These are phyloP conservation scores for Aspergillus sp. DNA, from an alignment of 2,329 filamentous ascomycete species.

Conservation along the genomic window DNA sequence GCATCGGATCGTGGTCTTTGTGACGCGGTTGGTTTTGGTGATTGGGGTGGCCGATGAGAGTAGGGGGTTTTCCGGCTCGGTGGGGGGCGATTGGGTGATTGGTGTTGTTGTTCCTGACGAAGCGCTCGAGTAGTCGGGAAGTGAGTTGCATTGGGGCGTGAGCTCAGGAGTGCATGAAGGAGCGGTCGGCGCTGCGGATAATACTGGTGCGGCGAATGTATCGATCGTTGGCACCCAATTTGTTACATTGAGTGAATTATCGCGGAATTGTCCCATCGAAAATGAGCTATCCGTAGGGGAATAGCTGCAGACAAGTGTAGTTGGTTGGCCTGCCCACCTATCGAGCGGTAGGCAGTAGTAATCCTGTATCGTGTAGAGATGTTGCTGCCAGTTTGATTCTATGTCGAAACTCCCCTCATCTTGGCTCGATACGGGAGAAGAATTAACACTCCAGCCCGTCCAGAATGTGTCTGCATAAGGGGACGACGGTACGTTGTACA, in stretches of 20 bases:
- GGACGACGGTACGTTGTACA: neutral
- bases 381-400: conserved; percentile 1
- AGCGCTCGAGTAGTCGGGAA: neutral
- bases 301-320: neutral
- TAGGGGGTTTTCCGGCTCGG: neutral
- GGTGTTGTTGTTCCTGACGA: neutral
- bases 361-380: neutral
- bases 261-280: neutral
- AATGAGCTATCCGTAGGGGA: neutral
- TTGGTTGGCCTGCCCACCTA: conserved; percentile 3
- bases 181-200: neutral
- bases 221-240: neutral
- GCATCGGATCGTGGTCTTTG: conserved; percentile 8
- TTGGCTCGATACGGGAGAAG: neutral
- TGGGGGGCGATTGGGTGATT: neutral
- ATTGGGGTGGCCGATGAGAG: neutral
- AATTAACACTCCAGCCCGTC: neutral
- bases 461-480: neutral
- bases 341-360: neutral
- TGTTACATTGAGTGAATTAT: neutral
- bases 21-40: neutral
- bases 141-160: neutral
- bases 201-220: neutral
- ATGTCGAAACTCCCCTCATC: neutral
- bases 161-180: neutral